These are phyloP conservation scores for Fusarium sp. DNA, from an alignment of 2,329 filamentous ascomycete species.

Conservation along the genomic window DNA sequence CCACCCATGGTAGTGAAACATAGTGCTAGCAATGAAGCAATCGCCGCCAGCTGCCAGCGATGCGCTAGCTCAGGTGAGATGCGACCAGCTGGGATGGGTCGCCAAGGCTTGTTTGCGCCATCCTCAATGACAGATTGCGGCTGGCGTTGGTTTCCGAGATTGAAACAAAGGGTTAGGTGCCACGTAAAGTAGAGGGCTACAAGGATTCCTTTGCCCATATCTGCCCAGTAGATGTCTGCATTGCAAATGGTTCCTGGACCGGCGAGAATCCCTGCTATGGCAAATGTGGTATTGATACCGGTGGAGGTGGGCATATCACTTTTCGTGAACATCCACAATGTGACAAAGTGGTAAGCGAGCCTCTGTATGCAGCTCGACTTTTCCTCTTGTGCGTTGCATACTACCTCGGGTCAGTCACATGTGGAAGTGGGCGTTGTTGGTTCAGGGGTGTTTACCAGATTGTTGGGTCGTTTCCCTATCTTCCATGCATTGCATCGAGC, in stretches of 20 bases:
- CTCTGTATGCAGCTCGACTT: constrained; percentile 6
- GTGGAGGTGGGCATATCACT: constrained; percentile 40
- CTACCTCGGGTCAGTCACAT: constrained; percentile 29
- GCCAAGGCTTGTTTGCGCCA: constrained; percentile 56
- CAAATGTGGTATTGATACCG: constrained; percentile 37
- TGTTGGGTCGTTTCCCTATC: constrained; percentile 14
- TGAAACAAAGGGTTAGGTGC: constrained; percentile 48
- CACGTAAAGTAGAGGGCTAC: constrained; percentile 41
- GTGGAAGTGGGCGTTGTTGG: constrained; percentile 6
- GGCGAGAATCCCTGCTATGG: constrained; percentile 32
- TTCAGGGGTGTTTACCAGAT: constrained; percentile 30
- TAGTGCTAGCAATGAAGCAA: constrained; percentile 41
- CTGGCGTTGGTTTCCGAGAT: constrained; percentile 55
- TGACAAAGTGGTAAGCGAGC: constrained; percentile 33
- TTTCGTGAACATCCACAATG: constrained; percentile 38
- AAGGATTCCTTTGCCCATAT: constrained; percentile 37
- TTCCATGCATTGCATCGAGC: constrained; percentile 1
- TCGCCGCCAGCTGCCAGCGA: constrained; percentile 40
- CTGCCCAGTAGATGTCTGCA: constrained; percentile 19
- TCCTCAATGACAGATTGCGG: constrained; percentile 54
- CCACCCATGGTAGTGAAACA: constrained; percentile 40
- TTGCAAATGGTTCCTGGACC: constrained; percentile 32
- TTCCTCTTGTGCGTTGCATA: constrained; percentile 12
- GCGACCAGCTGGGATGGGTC: constrained; percentile 47
- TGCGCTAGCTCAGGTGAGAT: constrained; percentile 46